Conservation (phyloP, 75 land plant genomes). For the Pinus albicaulis region DNA sequence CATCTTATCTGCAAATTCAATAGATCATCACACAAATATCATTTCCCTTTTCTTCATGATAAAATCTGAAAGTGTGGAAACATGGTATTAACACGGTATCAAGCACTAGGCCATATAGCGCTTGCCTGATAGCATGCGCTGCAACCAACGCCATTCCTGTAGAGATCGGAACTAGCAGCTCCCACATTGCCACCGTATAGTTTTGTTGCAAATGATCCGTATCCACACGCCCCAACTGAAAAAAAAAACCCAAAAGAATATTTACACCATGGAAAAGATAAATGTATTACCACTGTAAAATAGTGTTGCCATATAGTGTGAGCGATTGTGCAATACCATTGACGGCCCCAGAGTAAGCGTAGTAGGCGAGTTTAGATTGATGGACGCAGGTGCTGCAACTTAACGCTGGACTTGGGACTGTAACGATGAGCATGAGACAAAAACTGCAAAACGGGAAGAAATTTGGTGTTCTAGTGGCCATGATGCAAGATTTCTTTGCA, state of each 20-base stretch:
- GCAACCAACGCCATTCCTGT: conserved; percentile 53
- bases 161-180: conserved; percentile 38
- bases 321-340: not conserved
- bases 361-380: not conserved
- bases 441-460: no score
- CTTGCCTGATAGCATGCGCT: conserved; percentile 27
- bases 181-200: conserved; percentile 38
- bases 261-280: not conserved
- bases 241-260: not conserved
- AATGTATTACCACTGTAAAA: not conserved
- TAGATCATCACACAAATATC: not conserved
- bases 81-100: no score
- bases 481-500: no score
- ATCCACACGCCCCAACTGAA: conserved; percentile 67
- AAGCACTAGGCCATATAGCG: no score
- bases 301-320: not conserved
- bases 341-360: not conserved
- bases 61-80: not conserved
- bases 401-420: not conserved
- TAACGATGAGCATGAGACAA: not conserved
- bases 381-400: not conserved
- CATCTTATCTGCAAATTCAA: conserved; percentile 11
- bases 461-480: no score
- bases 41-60: no score
- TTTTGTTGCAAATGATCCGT: conserved; percentile 47